Evolutionary conservation across 2,329 filamentous ascomycete genomes (phyloP).

Genomic region (Tolypocladium amazonense): DNA sequence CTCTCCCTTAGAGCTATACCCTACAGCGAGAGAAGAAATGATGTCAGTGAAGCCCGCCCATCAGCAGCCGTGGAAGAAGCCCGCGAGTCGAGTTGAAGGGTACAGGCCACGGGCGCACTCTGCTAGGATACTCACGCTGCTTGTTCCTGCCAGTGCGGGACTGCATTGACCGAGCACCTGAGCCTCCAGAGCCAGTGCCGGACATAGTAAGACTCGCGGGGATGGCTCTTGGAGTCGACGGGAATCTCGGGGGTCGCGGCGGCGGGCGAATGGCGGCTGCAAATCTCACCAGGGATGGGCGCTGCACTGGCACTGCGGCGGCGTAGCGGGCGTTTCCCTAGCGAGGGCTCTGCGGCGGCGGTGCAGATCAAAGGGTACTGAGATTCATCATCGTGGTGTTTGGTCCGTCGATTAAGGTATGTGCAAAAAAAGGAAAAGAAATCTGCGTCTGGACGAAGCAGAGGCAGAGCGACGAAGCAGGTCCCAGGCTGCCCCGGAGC

Average conservation of each 20-base stretch:
- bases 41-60: constrained; percentile 2
- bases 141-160: constrained; percentile 68
- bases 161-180: constrained; percentile 49
- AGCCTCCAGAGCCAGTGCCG: constrained; percentile 22
- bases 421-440: background rate
- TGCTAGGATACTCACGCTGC: constrained; percentile 54
- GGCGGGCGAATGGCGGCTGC: background rate
- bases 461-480: constrained; percentile 2
- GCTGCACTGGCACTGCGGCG: background rate
- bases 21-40: constrained; percentile 35
- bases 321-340: background rate
- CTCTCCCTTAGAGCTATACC: constrained; percentile 86
- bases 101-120: background rate
- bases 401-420: constrained; percentile 2
- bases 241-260: background rate
- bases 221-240: background rate
- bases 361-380: constrained; percentile 8
- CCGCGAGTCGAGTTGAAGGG: background rate
- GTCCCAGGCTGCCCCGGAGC: constrained; percentile 6
- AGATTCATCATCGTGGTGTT: constrained; percentile 6
- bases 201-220: constrained; percentile 17
- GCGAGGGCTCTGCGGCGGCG: constrained; percentile 3
- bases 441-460: background rate
- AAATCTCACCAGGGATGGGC: constrained; percentile 5
- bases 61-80: background rate